These are phyloP conservation scores for Pseudocercospora fijiensis DNA, from an alignment of 2,329 filamentous ascomycete genomes.

Conservation along the genomic window DNA sequence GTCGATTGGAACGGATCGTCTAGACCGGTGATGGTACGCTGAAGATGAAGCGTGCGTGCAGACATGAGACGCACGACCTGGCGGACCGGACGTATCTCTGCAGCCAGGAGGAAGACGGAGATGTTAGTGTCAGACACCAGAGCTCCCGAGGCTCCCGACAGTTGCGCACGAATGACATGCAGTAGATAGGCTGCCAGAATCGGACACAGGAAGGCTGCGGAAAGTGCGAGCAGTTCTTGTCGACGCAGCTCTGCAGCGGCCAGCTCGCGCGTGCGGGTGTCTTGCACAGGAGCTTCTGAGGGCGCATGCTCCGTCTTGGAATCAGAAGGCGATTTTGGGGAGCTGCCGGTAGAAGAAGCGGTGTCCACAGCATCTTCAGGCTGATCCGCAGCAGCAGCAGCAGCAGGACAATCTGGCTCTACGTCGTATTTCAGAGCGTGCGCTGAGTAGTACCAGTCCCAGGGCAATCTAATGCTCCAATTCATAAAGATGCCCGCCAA, in stretches of 20 bases:
- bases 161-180: constrained; percentile 74
- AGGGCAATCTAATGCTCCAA: constrained; percentile 87
- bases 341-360: constrained; percentile 26
- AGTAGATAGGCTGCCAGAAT: constrained; percentile 78
- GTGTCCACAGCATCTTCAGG: constrained; percentile 30
- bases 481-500: constrained; percentile 84
- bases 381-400: constrained; percentile 3
- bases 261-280: constrained; percentile 29
- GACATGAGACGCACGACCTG: constrained; percentile 81
- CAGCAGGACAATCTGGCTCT: constrained; percentile 14
- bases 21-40: constrained; percentile 60
- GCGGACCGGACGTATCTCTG: constrained; percentile 78
- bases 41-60: constrained; percentile 75
- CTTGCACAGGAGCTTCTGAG: constrained; percentile 12
- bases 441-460: constrained; percentile 61
- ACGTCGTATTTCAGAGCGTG: constrained; percentile 39
- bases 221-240: constrained; percentile 72
- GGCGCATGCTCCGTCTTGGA: constrained; percentile 11
- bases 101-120: constrained; percentile 82
- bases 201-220: constrained; percentile 77
- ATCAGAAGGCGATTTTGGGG: constrained; percentile 19
- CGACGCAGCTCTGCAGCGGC: constrained; percentile 65
- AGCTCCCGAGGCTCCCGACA: constrained; percentile 80
- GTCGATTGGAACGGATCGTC: constrained; percentile 29
- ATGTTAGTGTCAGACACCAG: constrained; percentile 91